Percentiles rank a stretch among this genome's conserved stretches.
Evolutionary conservation across 306 rosid species (phyloP).

Genomic region (Biancaea sappan): DNA sequence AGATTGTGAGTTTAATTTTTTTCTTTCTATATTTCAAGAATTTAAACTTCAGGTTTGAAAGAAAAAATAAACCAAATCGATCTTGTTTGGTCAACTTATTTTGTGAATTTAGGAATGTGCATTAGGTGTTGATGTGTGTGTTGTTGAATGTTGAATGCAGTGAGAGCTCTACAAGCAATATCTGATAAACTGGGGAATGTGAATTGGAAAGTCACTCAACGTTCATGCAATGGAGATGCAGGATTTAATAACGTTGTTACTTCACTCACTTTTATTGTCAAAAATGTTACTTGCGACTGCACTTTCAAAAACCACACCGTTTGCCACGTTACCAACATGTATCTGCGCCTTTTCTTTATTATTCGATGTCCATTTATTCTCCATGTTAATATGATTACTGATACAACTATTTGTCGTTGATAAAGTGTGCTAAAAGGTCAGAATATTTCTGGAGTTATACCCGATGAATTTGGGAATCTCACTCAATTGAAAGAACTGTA

Average conservation of each 20-base stretch:
- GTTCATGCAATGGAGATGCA: slow-evolving; percentile 39
- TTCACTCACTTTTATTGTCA: background rate
- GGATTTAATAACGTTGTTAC: slow-evolving; percentile 11
- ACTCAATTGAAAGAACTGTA: slow-evolving; percentile 53
- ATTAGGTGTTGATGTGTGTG: no score
- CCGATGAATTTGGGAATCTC: slow-evolving; percentile 62
- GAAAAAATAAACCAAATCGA: no score
- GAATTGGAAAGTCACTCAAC: slow-evolving; percentile 47
- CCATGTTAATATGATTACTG: background rate
- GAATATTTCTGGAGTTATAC: slow-evolving; percentile 54
- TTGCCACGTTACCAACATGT: slow-evolving; percentile 67
- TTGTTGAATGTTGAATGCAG: no score
- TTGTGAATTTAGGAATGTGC: no score
- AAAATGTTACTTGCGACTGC: slow-evolving; percentile 60
- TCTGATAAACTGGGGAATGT: slow-evolving; percentile 42
- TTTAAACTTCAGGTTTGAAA: no score
- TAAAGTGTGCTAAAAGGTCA: slow-evolving; percentile 61
- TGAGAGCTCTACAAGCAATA: slow-evolving; percentile 51
- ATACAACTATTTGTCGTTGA: background rate
- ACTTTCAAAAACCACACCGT: slow-evolving; percentile 21
- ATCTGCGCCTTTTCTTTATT: no score
- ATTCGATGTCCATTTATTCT: background rate
- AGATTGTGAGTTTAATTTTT: no score
- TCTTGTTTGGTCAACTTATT: no score
- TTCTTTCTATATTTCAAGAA: no score